Percentiles rank a stretch among this genome's conserved stretches.
Evolutionary conservation across 805 yeast genomes (phyloP).

Genomic region (Teunomyces panamensis): DNA sequence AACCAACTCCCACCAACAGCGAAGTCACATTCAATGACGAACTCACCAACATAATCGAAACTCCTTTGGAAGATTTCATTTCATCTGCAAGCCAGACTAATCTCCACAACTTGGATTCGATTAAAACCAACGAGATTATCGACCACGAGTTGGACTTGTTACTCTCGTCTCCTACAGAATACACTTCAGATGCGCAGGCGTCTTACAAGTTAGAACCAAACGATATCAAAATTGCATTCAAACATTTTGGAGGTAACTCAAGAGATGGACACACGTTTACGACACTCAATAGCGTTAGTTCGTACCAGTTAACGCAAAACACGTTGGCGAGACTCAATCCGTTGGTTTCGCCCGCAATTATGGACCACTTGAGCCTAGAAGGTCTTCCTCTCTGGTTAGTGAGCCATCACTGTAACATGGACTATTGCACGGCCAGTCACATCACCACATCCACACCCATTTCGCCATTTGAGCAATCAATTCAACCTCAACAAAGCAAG

Average conservation of each 20-base stretch:
- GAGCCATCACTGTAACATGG: constrained; percentile 3
- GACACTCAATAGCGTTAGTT: neutral
- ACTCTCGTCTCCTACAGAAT: constrained; percentile 23
- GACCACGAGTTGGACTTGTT: constrained; percentile 30
- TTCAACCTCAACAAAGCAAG: neutral
- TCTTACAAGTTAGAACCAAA: constrained; percentile 4
- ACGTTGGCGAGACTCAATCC: neutral
- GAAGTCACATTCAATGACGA: constrained; percentile 12
- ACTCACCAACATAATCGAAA: constrained; percentile 24
- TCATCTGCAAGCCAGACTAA: constrained; percentile 4
- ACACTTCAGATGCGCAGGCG: neutral
- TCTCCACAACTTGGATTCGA: constrained; percentile 13
- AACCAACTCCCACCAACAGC: neutral
- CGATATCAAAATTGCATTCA: constrained; percentile 6
- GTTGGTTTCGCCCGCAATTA: constrained; percentile 1
- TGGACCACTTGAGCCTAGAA: constrained; percentile 3
- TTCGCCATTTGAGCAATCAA: constrained; percentile 12
- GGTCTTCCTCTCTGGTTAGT: constrained; percentile 19
- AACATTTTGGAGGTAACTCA: neutral
- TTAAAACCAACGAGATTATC: constrained; percentile 22
- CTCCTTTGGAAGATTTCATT: constrained; percentile 27
- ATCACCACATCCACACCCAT: constrained; percentile 16
- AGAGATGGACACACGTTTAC: constrained; percentile 6
- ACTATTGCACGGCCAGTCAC: constrained; percentile 1
- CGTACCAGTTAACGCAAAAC: neutral